Percentiles rank a stretch among this genome's conserved stretches.
Conservation (phyloP, 73 alveolate species). For the Symbiodinium pilosum region DNA sequence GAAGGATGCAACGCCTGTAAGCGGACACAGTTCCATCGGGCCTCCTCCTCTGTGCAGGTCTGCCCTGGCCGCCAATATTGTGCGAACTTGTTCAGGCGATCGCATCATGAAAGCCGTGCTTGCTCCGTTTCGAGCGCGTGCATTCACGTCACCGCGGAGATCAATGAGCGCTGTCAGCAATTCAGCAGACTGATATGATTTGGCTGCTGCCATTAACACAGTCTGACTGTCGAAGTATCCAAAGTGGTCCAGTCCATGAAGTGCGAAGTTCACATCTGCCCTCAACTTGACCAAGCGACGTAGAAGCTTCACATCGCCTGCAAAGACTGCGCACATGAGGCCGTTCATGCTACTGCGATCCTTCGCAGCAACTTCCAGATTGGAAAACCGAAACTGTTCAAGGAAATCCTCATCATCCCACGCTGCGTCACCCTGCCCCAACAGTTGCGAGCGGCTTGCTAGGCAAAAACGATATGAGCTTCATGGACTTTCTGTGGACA, state of each 20-base stretch:
- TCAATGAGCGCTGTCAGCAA: constrained; percentile 24
- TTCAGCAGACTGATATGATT: neutral
- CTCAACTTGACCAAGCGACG: neutral
- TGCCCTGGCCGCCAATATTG: constrained; percentile 1
- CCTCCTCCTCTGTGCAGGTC: neutral
- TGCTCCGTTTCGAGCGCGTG: constrained; percentile 17
- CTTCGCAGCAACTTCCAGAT: neutral
- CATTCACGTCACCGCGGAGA: constrained; percentile 18
- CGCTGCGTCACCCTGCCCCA: neutral
- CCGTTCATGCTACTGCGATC: neutral
- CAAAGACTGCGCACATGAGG: neutral
- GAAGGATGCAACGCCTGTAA: constrained; percentile 9
- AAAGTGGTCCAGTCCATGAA: constrained; percentile 13
- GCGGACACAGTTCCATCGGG: neutral
- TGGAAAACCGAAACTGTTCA: neutral
- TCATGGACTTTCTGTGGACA: neutral
- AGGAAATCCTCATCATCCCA: neutral
- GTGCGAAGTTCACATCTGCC: neutral
- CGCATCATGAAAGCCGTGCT: constrained; percentile 2
- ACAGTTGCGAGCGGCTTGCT: neutral
- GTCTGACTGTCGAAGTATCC: constrained; percentile 54
- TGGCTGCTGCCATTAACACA: constrained; percentile 25
- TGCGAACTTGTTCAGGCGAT: constrained; percentile 17
- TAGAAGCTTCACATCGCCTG: constrained; percentile 21
- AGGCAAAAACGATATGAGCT: neutral